Evolutionary conservation across 345 rosid genomes (phyloP).

Genomic region (Corchorus olitorius): DNA sequence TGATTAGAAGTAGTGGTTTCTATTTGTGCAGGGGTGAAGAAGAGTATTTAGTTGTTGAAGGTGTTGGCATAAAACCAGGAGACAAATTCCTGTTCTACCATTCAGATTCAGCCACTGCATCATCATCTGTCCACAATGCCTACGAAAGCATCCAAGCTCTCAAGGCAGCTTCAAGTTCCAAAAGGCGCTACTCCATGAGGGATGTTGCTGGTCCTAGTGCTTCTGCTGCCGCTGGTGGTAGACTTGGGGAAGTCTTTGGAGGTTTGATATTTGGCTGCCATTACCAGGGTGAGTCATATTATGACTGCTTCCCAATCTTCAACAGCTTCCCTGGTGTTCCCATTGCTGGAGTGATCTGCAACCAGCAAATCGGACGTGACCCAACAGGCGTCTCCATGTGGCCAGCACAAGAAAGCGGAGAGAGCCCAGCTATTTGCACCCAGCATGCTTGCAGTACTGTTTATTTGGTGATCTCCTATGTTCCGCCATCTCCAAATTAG

Average conservation of each 20-base stretch:
- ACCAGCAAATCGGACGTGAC: constrained; percentile 67
- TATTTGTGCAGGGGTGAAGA: constrained; percentile 54
- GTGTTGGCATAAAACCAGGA: constrained; percentile 59
- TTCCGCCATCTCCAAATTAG: constrained; percentile 6
- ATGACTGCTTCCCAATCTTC: constrained; percentile 57
- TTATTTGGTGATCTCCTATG: constrained; percentile 52
- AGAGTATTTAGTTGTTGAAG: constrained; percentile 55
- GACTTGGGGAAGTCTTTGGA: constrained; percentile 54
- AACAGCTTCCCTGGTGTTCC: constrained; percentile 66
- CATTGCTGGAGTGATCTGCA: constrained; percentile 61
- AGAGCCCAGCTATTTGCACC: constrained; percentile 29
- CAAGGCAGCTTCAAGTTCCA: constrained; percentile 31
- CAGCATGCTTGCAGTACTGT: constrained; percentile 67
- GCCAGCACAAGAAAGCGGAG: constrained; percentile 27
- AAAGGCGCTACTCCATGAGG: constrained; percentile 9
- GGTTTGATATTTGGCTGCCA: constrained; percentile 63
- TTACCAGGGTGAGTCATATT: constrained; percentile 59
- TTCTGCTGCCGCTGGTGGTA: not conserved
- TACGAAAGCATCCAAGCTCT: constrained; percentile 38
- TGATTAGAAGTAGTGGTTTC: not conserved
- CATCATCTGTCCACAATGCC: constrained; percentile 39
- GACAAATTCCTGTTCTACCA: constrained; percentile 69
- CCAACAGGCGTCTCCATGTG: constrained; percentile 17
- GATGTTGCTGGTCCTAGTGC: not conserved
- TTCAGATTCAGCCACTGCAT: constrained; percentile 48